Base-by-base conservation (phyloP, 306 rosid species). In the Crotalaria pallida region DNA sequence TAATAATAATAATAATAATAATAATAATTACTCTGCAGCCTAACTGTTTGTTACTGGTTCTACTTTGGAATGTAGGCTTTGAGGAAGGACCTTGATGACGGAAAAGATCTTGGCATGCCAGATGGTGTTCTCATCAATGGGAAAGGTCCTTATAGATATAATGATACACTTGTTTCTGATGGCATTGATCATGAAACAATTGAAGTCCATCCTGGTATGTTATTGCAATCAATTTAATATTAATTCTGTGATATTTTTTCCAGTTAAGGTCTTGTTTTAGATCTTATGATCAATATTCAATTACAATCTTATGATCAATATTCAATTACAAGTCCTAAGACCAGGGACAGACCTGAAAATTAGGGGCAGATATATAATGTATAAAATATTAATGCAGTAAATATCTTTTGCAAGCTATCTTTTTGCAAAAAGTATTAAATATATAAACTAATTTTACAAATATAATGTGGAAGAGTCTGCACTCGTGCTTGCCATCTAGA, bases 41-140 rank as follows among this genome's bases (percentile, higher is more conserved):
- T 12, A 62, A 40, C 36, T 52, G 69, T 57, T 77, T 72, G 66
- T 58, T 73, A 53, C 56, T 76, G 33, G 68, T 62, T 74, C 8
- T 38, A 7, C 73, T 60, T 71, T 77, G 72, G 48, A 72, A 69
- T 84, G 85, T 65, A 93, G 98, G 97, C 67, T 82, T 73, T 93
- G 87, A 83, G 97, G 81, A 88, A 84, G 80, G 50, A 71, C 38
- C 97, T 93, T 23, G 96, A 93, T 75, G 96, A 66, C 0, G 98
- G 97, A 57, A 90, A 90, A 82, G 92, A 83, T 69, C 98, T 93
- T 69, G 98, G 98, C 45, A 93, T 87, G 82, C 98, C 98, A 0
- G 78, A 93, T 75, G 98, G 98, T 33, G 98, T 93, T 82, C 98
- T 93, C 51, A 90, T 93, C 63, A 93, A 93, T n/a, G 98, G 97